These are phyloP conservation scores for Berkeleyomyces basicola DNA, from an alignment of 2,329 filamentous ascomycete species.

Conservation along the genomic window DNA sequence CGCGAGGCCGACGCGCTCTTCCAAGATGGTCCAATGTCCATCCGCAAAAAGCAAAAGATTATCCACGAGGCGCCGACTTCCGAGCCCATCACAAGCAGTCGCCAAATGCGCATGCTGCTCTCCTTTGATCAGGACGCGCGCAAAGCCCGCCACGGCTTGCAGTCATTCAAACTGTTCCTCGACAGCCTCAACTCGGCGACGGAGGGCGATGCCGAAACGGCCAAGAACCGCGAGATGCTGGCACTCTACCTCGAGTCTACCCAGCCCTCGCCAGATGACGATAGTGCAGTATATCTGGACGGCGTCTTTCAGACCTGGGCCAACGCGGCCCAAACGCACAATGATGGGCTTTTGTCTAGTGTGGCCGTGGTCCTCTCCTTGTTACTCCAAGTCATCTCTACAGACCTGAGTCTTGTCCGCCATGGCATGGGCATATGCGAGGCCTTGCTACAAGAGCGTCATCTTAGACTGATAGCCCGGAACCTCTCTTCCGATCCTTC, in stretches of 20 bases:
- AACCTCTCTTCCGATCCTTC: constrained; percentile 64
- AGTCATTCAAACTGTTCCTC: constrained; percentile 54
- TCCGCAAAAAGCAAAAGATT: constrained; percentile 38
- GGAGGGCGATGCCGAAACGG: constrained; percentile 25
- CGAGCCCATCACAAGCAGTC: constrained; percentile 44
- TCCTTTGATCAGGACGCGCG: constrained; percentile 53
- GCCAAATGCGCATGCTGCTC: constrained; percentile 53
- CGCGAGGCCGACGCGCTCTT: constrained; percentile 26
- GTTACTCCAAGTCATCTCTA: constrained; percentile 62
- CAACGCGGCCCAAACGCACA: constrained; percentile 61
- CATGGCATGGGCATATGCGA: constrained; percentile 66
- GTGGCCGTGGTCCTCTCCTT: constrained; percentile 68
- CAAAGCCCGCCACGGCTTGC: constrained; percentile 50
- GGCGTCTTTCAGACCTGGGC: constrained; percentile 83
- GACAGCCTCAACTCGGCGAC: constrained; percentile 38
- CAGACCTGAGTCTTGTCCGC: constrained; percentile 54
- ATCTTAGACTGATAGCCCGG: constrained; percentile 63
- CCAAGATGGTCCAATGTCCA: constrained; percentile 14
- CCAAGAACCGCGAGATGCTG: constrained; percentile 41
- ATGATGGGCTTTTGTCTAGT: constrained; percentile 65
- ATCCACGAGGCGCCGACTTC: constrained; percentile 39
- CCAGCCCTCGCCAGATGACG: constrained; percentile 28
- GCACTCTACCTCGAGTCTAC: constrained; percentile 49
- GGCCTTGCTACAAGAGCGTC: constrained; percentile 62
- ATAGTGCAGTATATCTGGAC: constrained; percentile 45